A percentile compares a stretch with the other conserved stretches of the same genome.
Conservation (phyloP, 495 filamentous ascomycete species). For the Hyaloscypha hepaticicola region DNA sequence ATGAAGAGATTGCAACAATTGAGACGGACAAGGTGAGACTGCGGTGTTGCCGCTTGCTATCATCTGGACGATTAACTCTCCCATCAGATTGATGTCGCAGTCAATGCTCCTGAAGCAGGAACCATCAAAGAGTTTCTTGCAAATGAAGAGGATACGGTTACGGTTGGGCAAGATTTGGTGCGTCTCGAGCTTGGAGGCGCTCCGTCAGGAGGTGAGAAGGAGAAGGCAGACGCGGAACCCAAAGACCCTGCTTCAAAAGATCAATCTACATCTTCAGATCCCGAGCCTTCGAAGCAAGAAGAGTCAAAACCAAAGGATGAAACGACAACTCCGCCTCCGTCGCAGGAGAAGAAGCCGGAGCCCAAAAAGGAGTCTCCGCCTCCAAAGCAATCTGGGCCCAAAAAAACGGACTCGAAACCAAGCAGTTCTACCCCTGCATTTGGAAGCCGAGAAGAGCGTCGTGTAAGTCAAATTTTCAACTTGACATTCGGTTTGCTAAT, state of each 20-base stretch:
- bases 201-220: conserved; percentile 47
- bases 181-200: conserved; percentile 77
- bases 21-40: conserved; percentile 95
- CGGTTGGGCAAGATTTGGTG: conserved; percentile 87
- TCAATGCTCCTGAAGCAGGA: conserved; percentile 87
- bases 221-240: conserved; percentile 52
- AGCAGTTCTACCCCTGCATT: conserved; percentile 42
- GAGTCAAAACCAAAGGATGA: conserved; percentile 34
- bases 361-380: conserved; percentile 44
- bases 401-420: conserved; percentile 39
- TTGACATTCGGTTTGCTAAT: conserved; percentile 9
- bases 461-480: conserved; percentile 53
- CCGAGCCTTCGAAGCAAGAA: conserved; percentile 53
- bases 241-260: conserved; percentile 61
- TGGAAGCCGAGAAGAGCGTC: conserved; percentile 83
- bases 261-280: conserved; percentile 52
- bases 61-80: conserved; percentile 6
- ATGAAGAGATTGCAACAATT: conserved; percentile 98
- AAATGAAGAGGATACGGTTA: conserved; percentile 93
- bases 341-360: conserved; percentile 32
- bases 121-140: conserved; percentile 89
- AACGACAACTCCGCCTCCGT: conserved; percentile 18
- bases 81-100: conserved; percentile 26
- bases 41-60: conserved; percentile 2
- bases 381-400: conserved; percentile 46